Evolutionary conservation across 2,329 filamentous ascomycete genomes (phyloP).

Genomic region (Hypoxylon sp.): DNA sequence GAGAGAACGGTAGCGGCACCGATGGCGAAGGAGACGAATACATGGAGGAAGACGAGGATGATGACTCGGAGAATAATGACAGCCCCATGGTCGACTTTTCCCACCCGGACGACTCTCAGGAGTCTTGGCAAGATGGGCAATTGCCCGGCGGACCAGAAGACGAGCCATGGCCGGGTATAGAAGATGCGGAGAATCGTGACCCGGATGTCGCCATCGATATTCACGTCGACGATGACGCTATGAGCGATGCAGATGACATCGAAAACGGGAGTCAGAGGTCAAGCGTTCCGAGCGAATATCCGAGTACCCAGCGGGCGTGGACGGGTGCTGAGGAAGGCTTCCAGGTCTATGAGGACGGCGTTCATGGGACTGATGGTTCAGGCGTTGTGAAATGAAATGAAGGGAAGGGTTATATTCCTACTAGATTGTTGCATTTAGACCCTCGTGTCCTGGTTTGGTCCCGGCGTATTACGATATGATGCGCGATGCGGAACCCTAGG

Average conservation of each 20-base stretch:
- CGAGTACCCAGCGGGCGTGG: constrained; percentile 51
- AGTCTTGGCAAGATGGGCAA: constrained; percentile 53
- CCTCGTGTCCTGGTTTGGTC: constrained; percentile 16
- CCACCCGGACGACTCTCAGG: constrained; percentile 49
- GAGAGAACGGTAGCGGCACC: constrained; percentile 49
- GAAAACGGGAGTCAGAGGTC: constrained; percentile 45
- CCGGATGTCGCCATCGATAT: constrained; percentile 53
- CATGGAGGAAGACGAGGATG: constrained; percentile 56
- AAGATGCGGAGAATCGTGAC: constrained; percentile 69
- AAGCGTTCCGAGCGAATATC: constrained; percentile 53
- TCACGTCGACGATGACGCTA: constrained; percentile 49
- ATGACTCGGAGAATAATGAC: constrained; percentile 49
- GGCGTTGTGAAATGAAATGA: constrained; percentile 27
- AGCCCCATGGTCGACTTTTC: constrained; percentile 53
- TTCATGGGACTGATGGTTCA: neutral
- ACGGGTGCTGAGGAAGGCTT: constrained; percentile 44
- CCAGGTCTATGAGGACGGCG: constrained; percentile 40
- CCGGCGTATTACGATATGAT: constrained; percentile 28
- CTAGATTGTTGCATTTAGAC: constrained; percentile 35
- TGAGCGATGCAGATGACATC: constrained; percentile 46
- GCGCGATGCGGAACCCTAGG: constrained; percentile 9
- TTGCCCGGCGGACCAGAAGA: constrained; percentile 63
- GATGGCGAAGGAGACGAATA: constrained; percentile 56
- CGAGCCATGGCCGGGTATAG: constrained; percentile 70
- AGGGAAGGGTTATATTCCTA: neutral